Percentiles rank a stretch among this genome's conserved stretches.
Conservation (phyloP, 371 early-diverging fungal species). For the Paraphysoderma sedebokerense region DNA sequence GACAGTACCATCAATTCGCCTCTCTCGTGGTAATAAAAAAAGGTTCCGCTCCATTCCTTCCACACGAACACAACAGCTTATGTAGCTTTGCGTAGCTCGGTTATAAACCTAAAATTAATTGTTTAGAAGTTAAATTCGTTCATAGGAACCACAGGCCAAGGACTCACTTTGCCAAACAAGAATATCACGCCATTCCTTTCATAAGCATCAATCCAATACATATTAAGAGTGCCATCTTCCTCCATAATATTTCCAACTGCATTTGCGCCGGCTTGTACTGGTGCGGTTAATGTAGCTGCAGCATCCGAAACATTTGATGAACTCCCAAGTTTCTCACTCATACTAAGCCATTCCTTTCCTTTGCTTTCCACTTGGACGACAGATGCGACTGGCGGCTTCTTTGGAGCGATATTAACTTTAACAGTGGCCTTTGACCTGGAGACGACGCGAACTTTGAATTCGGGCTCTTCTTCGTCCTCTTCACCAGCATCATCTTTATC, state of each 20-base stretch:
- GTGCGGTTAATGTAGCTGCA: not conserved
- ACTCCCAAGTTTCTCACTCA: not conserved
- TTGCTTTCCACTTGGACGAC: not conserved
- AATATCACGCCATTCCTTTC: conserved; percentile 71
- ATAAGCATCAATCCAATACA: conserved; percentile 89
- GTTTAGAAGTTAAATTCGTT: not conserved
- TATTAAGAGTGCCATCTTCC: conserved; percentile 33
- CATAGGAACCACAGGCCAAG: not conserved
- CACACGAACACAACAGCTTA: conserved; percentile 73
- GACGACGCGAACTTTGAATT: too few species aligned
- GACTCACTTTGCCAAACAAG: conserved; percentile 72
- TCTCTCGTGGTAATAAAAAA: conserved; percentile 62
- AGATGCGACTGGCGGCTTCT: not conserved
- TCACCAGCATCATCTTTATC: too few species aligned
- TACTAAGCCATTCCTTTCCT: not conserved
- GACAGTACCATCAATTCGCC: conserved; percentile 25
- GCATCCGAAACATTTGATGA: not conserved
- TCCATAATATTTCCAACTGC: conserved; percentile 22
- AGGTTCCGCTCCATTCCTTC: conserved; percentile 67
- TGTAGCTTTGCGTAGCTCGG: conserved; percentile 23
- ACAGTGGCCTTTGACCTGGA: not conserved
- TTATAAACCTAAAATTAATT: conserved; percentile 18
- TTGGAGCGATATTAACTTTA: not conserved
- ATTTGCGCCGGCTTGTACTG: not conserved
- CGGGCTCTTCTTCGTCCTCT: too few species aligned